phyloP scores from a whole-genome alignment of 495 filamentous ascomycete species.

The Trichoderma reesei region DNA sequence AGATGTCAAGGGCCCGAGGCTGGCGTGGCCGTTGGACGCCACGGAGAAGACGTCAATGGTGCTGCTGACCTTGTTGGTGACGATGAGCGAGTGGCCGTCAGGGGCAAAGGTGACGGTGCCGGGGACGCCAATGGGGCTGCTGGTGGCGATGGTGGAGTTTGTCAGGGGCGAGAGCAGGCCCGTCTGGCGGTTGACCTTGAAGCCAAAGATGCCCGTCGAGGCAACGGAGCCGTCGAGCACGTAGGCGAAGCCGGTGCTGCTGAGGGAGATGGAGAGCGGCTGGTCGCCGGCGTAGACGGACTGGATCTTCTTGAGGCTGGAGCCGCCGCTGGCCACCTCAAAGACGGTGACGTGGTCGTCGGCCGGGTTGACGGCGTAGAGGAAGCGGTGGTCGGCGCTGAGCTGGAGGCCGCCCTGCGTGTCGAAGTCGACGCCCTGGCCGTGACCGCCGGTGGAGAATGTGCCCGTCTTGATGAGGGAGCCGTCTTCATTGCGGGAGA shows the following conservation, averaged over 20 bases:
- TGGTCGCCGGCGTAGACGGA: conserved; percentile 1
- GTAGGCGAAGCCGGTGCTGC: neutral
- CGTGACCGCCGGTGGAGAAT: neutral
- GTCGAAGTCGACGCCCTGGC: conserved; percentile 4
- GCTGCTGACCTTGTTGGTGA: conserved; percentile 3
- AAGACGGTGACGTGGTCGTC: neutral
- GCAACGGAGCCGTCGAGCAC: neutral
- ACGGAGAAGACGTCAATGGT: neutral
- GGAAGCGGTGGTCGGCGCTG: neutral
- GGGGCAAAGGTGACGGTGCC: neutral
- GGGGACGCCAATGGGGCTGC: neutral
- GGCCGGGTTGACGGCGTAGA: conserved; percentile 5
- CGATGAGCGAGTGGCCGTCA: neutral
- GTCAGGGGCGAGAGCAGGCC: neutral
- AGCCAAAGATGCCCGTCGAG: conserved; percentile 1
- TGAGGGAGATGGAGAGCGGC: neutral
- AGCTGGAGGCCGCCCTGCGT: neutral
- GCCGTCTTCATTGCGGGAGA: neutral
- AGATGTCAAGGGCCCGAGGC: neutral
- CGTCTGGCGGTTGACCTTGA: neutral
- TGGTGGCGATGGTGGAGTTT: neutral
- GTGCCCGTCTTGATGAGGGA: neutral
- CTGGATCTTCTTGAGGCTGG: neutral
- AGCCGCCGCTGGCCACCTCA: neutral
- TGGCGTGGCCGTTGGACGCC: neutral